These are phyloP conservation scores for Eutreptiella sp. DNA, from an alignment of 208 protist species.

Conservation along the genomic window DNA sequence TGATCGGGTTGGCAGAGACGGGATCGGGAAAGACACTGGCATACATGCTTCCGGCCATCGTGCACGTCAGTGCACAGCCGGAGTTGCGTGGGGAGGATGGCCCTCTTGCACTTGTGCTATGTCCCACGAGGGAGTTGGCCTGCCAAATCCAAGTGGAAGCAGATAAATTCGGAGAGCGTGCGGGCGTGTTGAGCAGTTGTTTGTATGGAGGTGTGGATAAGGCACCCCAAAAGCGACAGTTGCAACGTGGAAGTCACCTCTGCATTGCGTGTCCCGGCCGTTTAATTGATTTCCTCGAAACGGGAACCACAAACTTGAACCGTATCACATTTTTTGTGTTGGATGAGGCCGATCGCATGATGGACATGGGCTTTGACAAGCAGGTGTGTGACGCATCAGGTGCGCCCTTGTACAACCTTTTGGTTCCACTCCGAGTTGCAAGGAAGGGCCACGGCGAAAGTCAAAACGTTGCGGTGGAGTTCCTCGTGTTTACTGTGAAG, in stretches of 20 bases:
- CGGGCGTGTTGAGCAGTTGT: constrained; percentile 56
- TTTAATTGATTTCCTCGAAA: constrained; percentile 89
- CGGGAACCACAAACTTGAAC: constrained; percentile 83
- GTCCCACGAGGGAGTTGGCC: constrained; percentile 79
- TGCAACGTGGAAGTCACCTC: constrained; percentile 67
- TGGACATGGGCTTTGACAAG: constrained; percentile 97
- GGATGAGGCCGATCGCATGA: constrained; percentile 96
- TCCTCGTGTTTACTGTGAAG: not conserved
- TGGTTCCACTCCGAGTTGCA: not conserved
- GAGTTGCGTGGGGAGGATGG: constrained; percentile 69
- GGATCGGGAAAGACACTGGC: constrained; percentile 86
- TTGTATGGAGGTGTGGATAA: constrained; percentile 72
- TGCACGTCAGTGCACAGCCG: constrained; percentile 78
- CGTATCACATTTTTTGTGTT: constrained; percentile 94
- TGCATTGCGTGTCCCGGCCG: constrained; percentile 91
- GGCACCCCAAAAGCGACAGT: constrained; percentile 55
- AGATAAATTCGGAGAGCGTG: constrained; percentile 63
- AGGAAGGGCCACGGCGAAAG: not conserved
- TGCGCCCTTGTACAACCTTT: not conserved
- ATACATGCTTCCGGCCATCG: constrained; percentile 76
- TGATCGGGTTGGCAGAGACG: constrained; percentile 81
- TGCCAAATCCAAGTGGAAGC: constrained; percentile 78
- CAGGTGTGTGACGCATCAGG: constrained; percentile 56
- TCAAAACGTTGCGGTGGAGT: not conserved
- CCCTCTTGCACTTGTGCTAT: constrained; percentile 72